Conservation (phyloP, 495 filamentous ascomycete genomes). For the Pseudoneurospora amorphoporcata region DNA sequence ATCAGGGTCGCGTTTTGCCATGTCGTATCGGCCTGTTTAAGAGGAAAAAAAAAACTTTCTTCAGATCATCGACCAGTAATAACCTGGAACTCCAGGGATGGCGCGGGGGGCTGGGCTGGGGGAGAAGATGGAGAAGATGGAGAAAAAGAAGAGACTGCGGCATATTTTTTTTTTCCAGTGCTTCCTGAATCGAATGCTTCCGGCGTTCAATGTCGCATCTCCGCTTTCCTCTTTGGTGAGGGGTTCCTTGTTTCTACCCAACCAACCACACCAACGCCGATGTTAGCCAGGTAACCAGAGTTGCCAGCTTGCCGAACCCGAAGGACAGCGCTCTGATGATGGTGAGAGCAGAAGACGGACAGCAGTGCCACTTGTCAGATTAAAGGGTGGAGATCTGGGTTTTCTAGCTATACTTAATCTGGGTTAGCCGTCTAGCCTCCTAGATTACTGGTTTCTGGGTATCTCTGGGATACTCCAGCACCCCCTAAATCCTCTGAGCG, state of each 20-base stretch:
- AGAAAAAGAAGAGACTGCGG: neutral
- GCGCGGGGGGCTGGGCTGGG: neutral
- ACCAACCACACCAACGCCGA: neutral
- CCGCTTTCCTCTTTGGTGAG: neutral
- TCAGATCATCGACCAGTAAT: neutral
- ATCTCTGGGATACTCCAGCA: too few relatives aligned
- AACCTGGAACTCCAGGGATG: neutral
- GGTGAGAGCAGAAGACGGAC: neutral
- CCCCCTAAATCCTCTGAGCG: too few relatives aligned
- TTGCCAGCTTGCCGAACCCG: neutral
- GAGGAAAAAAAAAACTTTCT: neutral
- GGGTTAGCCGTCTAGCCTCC: too few relatives aligned
- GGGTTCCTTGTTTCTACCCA: neutral
- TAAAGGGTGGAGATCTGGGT: too few relatives aligned
- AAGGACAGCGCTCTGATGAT: neutral
- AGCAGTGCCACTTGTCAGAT: neutral
- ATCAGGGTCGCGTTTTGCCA: neutral
- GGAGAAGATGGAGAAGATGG: neutral
- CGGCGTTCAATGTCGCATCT: neutral
- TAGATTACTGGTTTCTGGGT: too few relatives aligned
- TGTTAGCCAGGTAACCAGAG: neutral
- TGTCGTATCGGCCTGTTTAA: neutral
- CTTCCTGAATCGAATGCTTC: neutral
- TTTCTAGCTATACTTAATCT: too few relatives aligned
- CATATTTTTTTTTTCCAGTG: neutral